Evolutionary conservation across 192 early-diverging fungal species (phyloP).

Genomic region (Backusella westeae): DNA sequence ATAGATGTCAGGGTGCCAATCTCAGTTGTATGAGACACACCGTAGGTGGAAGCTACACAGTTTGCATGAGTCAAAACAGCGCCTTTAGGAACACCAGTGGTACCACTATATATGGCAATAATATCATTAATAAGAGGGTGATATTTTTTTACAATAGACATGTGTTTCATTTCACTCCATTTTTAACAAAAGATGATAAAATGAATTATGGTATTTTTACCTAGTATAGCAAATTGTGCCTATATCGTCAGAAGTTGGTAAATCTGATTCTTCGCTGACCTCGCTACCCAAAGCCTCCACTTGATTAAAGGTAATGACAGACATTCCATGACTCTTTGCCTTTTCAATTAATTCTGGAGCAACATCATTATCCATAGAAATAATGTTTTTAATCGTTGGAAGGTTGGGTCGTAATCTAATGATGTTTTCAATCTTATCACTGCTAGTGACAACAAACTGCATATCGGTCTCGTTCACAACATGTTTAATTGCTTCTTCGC

Average conservation of each 20-base stretch:
- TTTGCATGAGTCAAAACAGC: slow-evolving; percentile 84
- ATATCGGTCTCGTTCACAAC: slow-evolving; percentile 82
- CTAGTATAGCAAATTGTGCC: slow-evolving; percentile 85
- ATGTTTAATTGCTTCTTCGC: slow-evolving; percentile 66
- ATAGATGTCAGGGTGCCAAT: slow-evolving; percentile 20
- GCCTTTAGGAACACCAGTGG: slow-evolving; percentile 81
- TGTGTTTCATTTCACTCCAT: neutral
- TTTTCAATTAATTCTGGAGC: slow-evolving; percentile 32
- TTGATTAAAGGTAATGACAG: slow-evolving; percentile 49
- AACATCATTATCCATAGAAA: slow-evolving; percentile 52
- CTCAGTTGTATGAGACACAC: slow-evolving; percentile 18
- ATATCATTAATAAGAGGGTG: neutral
- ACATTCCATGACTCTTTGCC: slow-evolving; percentile 31
- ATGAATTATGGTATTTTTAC: neutral
- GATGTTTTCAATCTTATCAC: slow-evolving; percentile 58
- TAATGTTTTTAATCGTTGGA: slow-evolving; percentile 45
- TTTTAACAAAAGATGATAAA: neutral
- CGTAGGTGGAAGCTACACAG: slow-evolving; percentile 48
- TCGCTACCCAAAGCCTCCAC: slow-evolving; percentile 60
- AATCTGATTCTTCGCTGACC: slow-evolving; percentile 39
- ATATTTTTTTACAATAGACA: neutral
- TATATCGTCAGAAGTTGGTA: slow-evolving; percentile 63
- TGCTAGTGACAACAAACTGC: slow-evolving; percentile 56
- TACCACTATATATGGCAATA: slow-evolving; percentile 44
- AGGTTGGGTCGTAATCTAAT: slow-evolving; percentile 37